Base-by-base conservation (phyloP, 495 filamentous ascomycete genomes). In the Penicillium silybi region DNA sequence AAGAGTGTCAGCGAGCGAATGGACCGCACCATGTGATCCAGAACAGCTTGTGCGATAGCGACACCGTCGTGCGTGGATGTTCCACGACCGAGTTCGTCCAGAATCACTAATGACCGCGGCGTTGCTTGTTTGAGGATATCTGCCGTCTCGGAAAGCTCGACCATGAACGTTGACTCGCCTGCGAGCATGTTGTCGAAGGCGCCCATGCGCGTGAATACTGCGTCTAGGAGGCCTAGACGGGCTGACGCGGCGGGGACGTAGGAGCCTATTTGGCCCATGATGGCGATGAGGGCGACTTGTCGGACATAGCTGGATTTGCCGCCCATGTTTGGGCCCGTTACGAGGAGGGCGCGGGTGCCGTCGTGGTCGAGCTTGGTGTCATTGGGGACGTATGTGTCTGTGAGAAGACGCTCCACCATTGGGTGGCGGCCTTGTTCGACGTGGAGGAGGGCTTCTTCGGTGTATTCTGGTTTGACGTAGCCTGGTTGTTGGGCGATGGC, bases 281-380 rank as follows among this genome's bases (percentile, higher is more conserved):
- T 90, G 16, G 86, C 82, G 47, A 97, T 88, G 0, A 99, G 83
- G 0, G 93, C 93, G 25, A 93, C 84, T 58, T 91, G 88, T 44
- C 93, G 88, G 2, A 97, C 92, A 70, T 95, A 99, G 62, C 84
- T 88, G 40, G 88, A 93, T 64, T 99, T 99, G 22, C 93, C 93
- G 59, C 95, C 95, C 92, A 97, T 97, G 76, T 98, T 98, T 13
- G 95, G 93, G 5, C 95, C 95, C 4, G 95, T 97, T 49, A 97
- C 84, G 35, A 97, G 84, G 44, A 96, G 82, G 0, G 88, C 90
- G 17, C 85, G 79, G 1, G 91, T 84, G 7, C 71, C 71, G 16
- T 83, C 67, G 13, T 80, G 72, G 22, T 73, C 64, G 38, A 99
- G 83, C 8, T 81, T 65, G 23, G 89, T 90, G 63, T 86, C 83